Evolutionary conservation across 2,329 filamentous ascomycete genomes (phyloP), one percentile per base, ranked within the genome.

Genomic region (Orbilia brochopaga): DNA sequence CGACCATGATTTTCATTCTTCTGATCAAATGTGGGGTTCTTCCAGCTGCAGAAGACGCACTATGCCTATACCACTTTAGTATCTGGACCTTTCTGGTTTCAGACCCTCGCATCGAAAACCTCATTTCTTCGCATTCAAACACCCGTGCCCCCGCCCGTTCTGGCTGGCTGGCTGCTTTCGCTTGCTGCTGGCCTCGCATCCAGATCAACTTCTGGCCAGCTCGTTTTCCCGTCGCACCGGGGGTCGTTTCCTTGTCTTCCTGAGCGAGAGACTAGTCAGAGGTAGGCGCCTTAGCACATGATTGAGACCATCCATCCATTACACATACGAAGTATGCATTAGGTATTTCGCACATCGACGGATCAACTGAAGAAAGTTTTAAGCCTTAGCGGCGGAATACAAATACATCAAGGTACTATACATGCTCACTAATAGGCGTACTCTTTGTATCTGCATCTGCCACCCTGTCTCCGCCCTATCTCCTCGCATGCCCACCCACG

Each of bases 71-170:
- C 37, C 37, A 42, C 37, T 42, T 42, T n/a, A 60, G 44, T 52
- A 54, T 69, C 65, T 70, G 66, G 59, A 55, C 59, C 66, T 44
- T 48, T 63, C 66, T 70, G 59, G 50, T 70, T 70, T 70, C 54
- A 51, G 58, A 51, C 53, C 48, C 66, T 70, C 66, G 66, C 66
- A 60, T 70, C 66, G 66, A 70, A 70, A 60, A 59, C 66, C 66
- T 64, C 54, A 50, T 69, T 70, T 42, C n/a, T 57, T 52, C 60
- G 21, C 30, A 50, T 51, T 35, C 50, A 46, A 53, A 57, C 37
- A 58, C 21, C 53, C 44, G 19, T 30, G 48, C 65, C 52, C 52
- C 44, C 58, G 52, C 56, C 27, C 63, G 37, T 46, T 56, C 48
- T 37, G 35, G 50, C 54, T 51, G 55, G 27, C 59, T 70, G 44